Conservation (phyloP, 768 basidiomycete species). For the Lactarius indigo region DNA sequence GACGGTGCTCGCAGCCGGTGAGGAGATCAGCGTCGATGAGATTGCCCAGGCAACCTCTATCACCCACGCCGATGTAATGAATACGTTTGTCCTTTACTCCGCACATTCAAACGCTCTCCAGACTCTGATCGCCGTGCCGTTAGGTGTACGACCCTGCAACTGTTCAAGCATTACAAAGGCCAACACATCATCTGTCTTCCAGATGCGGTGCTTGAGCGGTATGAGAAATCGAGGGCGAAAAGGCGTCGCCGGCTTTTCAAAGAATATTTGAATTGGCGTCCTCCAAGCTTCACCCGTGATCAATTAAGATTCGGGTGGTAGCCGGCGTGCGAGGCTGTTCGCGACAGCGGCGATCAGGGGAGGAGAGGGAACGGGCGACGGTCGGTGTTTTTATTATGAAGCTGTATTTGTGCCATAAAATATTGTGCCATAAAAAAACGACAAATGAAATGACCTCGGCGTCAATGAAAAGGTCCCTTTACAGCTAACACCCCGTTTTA, state of each 20-base stretch:
- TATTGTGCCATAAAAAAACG: background rate
- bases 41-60: constrained; percentile 95
- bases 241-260: constrained; percentile 74
- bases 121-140: constrained; percentile 10
- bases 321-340: constrained; percentile 13
- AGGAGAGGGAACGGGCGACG: background rate
- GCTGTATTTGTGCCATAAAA: constrained; percentile 15
- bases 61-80: constrained; percentile 95
- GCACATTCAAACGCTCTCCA: background rate
- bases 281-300: constrained; percentile 87
- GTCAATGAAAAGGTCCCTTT: background rate
- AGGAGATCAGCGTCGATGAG: constrained; percentile 90
- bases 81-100: constrained; percentile 68
- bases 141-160: constrained; percentile 89
- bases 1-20: constrained; percentile 62
- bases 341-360: constrained; percentile 22
- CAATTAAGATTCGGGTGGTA: constrained; percentile 72
- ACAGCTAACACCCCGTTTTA: background rate
- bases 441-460: background rate
- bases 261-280: constrained; percentile 86
- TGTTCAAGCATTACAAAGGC: constrained; percentile 96
- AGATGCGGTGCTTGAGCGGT: constrained; percentile 85
- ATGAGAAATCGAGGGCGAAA: constrained; percentile 81
- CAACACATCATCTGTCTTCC: constrained; percentile 91
- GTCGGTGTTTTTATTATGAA: constrained; percentile 5